Evolutionary conservation across 2,329 filamentous ascomycete species (phyloP).

Genomic region (Neoascochyta sp.): DNA sequence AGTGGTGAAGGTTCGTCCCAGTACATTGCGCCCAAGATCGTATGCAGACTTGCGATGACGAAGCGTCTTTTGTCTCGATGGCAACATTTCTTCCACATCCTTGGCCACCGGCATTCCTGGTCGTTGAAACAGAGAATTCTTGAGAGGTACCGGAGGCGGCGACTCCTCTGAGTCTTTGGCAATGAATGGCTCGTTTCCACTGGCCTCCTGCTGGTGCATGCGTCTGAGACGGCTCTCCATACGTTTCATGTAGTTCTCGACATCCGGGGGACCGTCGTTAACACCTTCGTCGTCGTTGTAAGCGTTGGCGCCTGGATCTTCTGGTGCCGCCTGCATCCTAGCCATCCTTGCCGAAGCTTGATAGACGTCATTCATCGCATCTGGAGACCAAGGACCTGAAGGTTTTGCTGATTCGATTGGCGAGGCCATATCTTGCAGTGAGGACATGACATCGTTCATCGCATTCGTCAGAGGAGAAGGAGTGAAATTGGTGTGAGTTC

Average conservation of each 20-base stretch:
- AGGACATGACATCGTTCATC: constrained; percentile 98
- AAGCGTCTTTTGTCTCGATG: constrained; percentile 38
- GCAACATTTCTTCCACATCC: constrained; percentile 22
- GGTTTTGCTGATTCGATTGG: constrained; percentile 55
- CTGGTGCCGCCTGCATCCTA: constrained; percentile 67
- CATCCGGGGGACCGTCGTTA: constrained; percentile 61
- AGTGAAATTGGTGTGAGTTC: constrained; percentile 49
- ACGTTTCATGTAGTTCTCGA: constrained; percentile 82
- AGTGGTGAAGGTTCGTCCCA: constrained; percentile 79
- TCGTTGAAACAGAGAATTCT: constrained; percentile 45
- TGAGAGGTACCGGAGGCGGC: constrained; percentile 61
- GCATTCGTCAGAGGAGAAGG: constrained; percentile 89
- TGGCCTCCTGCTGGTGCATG: constrained; percentile 55
- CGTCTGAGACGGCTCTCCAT: constrained; percentile 81
- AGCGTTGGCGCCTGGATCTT: constrained; percentile 51
- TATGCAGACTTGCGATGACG: constrained; percentile 71
- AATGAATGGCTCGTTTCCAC: constrained; percentile 50
- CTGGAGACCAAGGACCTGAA: constrained; percentile 82
- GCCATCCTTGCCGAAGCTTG: constrained; percentile 39
- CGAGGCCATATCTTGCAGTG: constrained; percentile 77
- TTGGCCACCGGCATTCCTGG: constrained; percentile 39
- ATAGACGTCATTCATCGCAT: constrained; percentile 67
- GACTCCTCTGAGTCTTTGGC: constrained; percentile 45
- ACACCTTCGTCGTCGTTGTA: constrained; percentile 52
- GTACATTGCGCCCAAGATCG: constrained; percentile 65